Base-by-base conservation (phyloP, 257 asterid genomes). In the Asclepias syriaca region DNA sequence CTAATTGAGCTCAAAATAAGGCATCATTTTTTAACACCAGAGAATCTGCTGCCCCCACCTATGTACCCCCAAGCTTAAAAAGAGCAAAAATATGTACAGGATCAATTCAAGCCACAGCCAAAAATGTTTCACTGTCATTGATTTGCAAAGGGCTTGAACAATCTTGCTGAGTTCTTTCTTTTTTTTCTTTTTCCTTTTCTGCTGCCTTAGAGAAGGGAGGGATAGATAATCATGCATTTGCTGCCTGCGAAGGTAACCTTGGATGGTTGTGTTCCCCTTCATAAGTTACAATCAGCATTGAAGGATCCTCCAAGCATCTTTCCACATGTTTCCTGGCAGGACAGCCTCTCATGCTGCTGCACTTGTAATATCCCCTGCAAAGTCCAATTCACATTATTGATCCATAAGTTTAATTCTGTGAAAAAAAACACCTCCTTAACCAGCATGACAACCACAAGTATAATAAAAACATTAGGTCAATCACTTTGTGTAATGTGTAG, bases 301-400 rank as follows among this genome's bases (percentile, higher is more conserved):
- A 74, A 1, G 98, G 93, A 8, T 93, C 98, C 79, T 93, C 98
- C 80, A 89, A 85, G 79, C 95, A 93, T 79, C 98, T 81, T 80
- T 93, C 98, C 22, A 93, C 98, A 53, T 93, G 98, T 73, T 93
- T 93, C 80, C 98, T 80, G 7, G 98, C 98, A 29, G 98, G 98
- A 69, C 98, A 93, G 34, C 98, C 98, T 86, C 98, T 87, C 87
- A 93, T 82, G 82, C 98, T 93, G 75, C 98, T 93, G 79, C 98
- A 93, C 78, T 93, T 93, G 68, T 93, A 93, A 83, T 93, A 93
- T 76, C 98, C 98, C 88, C 98, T 93, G 89, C 79, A 80, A 39
- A 48, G 69, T 39, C 19, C 70, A 11, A 67, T 37, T 12, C 27
- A 55, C 63, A 46, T 22, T 34, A n/a, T 32, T 10, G n/a, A 22